A percentile compares a stretch with the other conserved stretches of the same genome.
These are phyloP conservation scores for Brassica hybrid DNA, from an alignment of 441 rosid species.

Conservation along the genomic window DNA sequence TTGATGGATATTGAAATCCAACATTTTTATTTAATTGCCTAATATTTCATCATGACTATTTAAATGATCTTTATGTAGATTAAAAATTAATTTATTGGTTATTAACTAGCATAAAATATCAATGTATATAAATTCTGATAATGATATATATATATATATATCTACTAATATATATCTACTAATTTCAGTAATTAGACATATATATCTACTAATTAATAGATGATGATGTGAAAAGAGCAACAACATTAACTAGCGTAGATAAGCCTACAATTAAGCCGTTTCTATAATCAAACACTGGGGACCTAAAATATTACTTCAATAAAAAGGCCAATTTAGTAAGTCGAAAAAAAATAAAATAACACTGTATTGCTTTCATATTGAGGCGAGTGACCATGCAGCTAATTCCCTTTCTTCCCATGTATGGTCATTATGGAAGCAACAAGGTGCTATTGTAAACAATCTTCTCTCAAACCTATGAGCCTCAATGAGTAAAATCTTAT, in stretches of 20 bases:
- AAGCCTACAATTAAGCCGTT: no score
- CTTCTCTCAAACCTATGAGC: neutral
- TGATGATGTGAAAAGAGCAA: no score
- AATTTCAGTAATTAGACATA: neutral
- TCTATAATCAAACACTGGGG: neutral
- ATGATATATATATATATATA: no score
- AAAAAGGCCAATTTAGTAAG: neutral
- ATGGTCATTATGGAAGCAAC: neutral
- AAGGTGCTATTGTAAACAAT: neutral
- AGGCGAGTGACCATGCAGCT: neutral
- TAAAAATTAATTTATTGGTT: neutral
- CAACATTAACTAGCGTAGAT: no score
- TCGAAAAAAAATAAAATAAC: neutral
- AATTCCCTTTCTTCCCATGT: neutral
- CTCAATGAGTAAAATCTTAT: neutral
- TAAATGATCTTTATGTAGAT: neutral
- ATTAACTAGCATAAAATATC: neutral
- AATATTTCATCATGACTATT: neutral
- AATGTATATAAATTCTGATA: neutral
- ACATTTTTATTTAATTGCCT: neutral
- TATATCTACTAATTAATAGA: neutral
- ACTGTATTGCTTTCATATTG: neutral
- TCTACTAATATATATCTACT: neutral
- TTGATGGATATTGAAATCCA: neutral
- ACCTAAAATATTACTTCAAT: neutral